A percentile compares a stretch with the other conserved stretches of the same genome.
Conservation (phyloP, 2,329 filamentous ascomycete species). For the Blastomyces parvus region DNA sequence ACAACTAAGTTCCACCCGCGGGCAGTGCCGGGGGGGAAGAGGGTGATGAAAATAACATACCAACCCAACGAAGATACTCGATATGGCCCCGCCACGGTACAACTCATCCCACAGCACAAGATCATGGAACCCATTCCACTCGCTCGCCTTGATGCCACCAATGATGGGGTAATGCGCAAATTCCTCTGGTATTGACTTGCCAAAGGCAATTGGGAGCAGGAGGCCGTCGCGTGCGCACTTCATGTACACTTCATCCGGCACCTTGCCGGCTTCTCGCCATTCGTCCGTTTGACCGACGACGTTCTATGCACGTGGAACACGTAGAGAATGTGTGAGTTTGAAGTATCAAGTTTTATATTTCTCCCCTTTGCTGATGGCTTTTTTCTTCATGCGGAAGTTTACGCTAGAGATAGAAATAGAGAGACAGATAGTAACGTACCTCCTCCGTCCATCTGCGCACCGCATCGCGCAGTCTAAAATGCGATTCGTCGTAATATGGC, state of each 20-base stretch:
- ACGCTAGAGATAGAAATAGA: not conserved
- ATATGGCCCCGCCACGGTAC: conserved; percentile 3
- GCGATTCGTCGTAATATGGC: conserved; percentile 5
- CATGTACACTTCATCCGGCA: conserved; percentile 4
- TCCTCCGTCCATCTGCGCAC: conserved; percentile 6
- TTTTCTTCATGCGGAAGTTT: not conserved
- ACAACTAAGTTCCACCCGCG: not conserved
- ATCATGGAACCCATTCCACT: conserved; percentile 8
- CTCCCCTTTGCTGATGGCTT: not conserved
- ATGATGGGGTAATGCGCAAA: conserved; percentile 6
- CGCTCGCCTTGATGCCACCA: conserved; percentile 7
- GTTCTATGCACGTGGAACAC: not conserved
- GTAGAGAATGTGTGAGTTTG: not conserved
- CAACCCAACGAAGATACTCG: conserved; percentile 3
- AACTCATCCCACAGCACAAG: conserved; percentile 8
- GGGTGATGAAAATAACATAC: not conserved
- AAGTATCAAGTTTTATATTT: not conserved
- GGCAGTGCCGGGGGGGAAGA: not conserved
- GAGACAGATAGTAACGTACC: not conserved
- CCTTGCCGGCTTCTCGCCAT: conserved; percentile 1
- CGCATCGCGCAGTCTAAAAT: conserved; percentile 4
- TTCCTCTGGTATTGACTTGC: conserved; percentile 6
- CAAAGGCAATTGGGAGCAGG: conserved; percentile 4
- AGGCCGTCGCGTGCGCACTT: conserved; percentile 5
- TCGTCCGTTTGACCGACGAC: conserved; percentile 2